phyloP scores from a whole-genome alignment of 2,329 filamentous ascomycete genomes.

The Aurifilum marmelostoma region DNA sequence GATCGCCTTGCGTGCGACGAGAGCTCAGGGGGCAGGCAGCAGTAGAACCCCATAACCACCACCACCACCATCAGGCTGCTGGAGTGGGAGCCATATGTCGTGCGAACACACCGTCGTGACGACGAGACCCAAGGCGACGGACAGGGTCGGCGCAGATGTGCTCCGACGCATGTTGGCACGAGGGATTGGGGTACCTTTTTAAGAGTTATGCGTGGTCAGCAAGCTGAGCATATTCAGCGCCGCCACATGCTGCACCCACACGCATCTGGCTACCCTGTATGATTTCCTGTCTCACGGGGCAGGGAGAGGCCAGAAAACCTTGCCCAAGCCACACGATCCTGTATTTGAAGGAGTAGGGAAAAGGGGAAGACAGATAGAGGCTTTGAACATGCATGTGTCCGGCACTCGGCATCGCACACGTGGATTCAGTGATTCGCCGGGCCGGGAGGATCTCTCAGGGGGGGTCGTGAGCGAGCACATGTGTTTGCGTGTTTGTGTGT shows the following conservation, averaged over 20 bases:
- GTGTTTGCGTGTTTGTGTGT: not conserved
- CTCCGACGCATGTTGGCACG: conserved; percentile 9
- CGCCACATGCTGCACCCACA: not conserved
- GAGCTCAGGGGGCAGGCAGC: not conserved
- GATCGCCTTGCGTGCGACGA: not conserved
- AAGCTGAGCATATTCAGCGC: conserved; percentile 1
- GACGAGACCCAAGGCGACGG: not conserved
- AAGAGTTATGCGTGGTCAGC: not conserved
- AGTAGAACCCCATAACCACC: not conserved
- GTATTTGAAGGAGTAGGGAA: not conserved
- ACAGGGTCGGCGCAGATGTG: conserved; percentile 5
- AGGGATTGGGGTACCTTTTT: not conserved
- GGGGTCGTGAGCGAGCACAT: not conserved
- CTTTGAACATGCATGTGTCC: not conserved
- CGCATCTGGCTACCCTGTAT: not conserved
- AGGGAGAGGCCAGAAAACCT: not conserved
- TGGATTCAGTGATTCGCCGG: not conserved
- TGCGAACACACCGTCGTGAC: conserved; percentile 3
- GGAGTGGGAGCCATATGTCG: not conserved
- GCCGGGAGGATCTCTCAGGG: not conserved
- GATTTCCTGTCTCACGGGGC: not conserved
- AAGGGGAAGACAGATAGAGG: not conserved
- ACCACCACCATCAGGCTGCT: not conserved
- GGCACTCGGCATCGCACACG: not conserved
- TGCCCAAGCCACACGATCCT: conserved; percentile 3